Conservation (phyloP, 2,329 filamentous ascomycete species). For the Stachybotrys chartarum region DNA sequence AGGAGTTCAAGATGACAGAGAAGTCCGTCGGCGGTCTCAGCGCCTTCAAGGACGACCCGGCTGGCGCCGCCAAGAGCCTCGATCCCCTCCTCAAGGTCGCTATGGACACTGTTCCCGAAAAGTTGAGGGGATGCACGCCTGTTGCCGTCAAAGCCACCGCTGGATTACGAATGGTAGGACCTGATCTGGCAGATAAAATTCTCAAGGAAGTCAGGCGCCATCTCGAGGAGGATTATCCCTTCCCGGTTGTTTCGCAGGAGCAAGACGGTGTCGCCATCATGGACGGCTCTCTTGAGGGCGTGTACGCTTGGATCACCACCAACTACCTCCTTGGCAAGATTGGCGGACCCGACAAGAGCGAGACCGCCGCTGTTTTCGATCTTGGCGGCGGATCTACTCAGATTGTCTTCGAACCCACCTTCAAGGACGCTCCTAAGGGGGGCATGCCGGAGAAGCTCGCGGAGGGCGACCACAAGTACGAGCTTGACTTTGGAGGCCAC, state of each 20-base stretch:
- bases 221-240: slow-evolving; percentile 84
- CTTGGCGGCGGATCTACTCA: slow-evolving; percentile 95
- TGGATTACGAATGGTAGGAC: slow-evolving; percentile 79
- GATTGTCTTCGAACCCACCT: slow-evolving; percentile 96
- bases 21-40: slow-evolving; percentile 80
- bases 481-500: slow-evolving; percentile 81
- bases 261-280: slow-evolving; percentile 91
- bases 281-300: slow-evolving; percentile 94
- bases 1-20: slow-evolving; percentile 89
- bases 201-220: slow-evolving; percentile 76
- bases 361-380: slow-evolving; percentile 92
- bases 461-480: slow-evolving; percentile 93
- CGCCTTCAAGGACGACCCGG: slow-evolving; percentile 77
- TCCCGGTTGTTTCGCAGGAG: slow-evolving; percentile 82
- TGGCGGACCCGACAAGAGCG: slow-evolving; percentile 80
- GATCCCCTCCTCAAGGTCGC: slow-evolving; percentile 84
- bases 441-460: slow-evolving; percentile 81
- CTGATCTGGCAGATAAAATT: slow-evolving; percentile 75
- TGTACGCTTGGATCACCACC: slow-evolving; percentile 98
- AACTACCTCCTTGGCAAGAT: slow-evolving; percentile 99
- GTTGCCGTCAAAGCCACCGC: slow-evolving; percentile 98
- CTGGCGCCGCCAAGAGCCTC: slow-evolving; percentile 82
- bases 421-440: slow-evolving; percentile 62
- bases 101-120: slow-evolving; percentile 75
- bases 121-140: slow-evolving; percentile 85